Conservation (phyloP, 768 basidiomycete genomes). For the Cubamyces lactineus region DNA sequence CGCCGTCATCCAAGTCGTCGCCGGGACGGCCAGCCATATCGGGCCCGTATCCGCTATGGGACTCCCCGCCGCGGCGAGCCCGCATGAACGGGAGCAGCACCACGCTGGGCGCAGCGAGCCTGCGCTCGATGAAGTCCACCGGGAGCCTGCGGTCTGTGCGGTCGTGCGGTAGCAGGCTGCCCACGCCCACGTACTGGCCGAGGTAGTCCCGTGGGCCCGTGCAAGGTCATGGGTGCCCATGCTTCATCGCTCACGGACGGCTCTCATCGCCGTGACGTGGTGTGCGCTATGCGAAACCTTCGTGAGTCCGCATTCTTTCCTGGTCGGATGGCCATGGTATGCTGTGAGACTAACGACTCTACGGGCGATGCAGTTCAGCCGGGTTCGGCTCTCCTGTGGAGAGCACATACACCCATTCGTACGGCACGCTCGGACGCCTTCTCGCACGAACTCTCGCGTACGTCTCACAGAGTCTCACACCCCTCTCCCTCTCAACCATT, state of each 20-base stretch:
- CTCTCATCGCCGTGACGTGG: background rate
- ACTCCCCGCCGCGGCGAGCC: constrained; percentile 24
- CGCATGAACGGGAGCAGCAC: constrained; percentile 16
- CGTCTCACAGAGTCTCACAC: too few relatives aligned
- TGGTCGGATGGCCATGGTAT: background rate
- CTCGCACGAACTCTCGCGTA: background rate
- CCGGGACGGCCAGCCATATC: constrained; percentile 36
- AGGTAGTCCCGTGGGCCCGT: constrained; percentile 11
- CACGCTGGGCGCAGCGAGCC: constrained; percentile 22
- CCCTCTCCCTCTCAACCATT: too few relatives aligned
- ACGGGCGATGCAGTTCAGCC: background rate
- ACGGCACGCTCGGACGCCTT: background rate
- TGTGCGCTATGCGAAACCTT: constrained; percentile 3
- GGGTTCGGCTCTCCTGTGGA: background rate
- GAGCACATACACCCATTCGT: background rate
- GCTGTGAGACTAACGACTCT: background rate
- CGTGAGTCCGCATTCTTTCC: background rate
- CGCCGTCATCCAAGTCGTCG: background rate
- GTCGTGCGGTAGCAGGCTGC: constrained; percentile 36
- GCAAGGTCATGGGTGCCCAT: too few relatives aligned
- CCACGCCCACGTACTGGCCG: constrained; percentile 25
- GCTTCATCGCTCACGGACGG: too few relatives aligned
- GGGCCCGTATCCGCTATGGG: constrained; percentile 38
- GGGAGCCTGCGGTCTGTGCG: constrained; percentile 33
- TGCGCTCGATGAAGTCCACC: constrained; percentile 33